These are phyloP conservation scores for Carallia brachiata DNA, from an alignment of 345 rosid genomes.

Conservation along the genomic window DNA sequence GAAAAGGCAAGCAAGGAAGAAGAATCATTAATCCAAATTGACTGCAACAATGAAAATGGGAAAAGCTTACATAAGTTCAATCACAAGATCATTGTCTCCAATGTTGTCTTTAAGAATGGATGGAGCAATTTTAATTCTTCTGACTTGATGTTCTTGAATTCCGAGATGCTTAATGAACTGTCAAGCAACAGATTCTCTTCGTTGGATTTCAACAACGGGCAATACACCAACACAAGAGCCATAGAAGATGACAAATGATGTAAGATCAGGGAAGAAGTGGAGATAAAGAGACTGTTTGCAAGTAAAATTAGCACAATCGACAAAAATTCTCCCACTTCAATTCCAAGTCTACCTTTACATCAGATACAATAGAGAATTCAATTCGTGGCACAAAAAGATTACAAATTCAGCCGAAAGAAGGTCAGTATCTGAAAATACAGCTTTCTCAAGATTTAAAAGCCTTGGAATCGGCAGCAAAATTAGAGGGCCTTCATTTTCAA, in stretches of 20 bases:
- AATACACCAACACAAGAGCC: background rate
- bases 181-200: constrained; percentile 55
- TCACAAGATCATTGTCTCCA: constrained; percentile 64
- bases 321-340: constrained; percentile 13
- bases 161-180: constrained; percentile 56
- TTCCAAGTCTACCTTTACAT: constrained; percentile 20
- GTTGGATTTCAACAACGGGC: constrained; percentile 6
- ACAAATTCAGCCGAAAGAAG: constrained; percentile 44
- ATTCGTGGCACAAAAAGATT: constrained; percentile 24
- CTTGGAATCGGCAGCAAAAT: constrained; percentile 20
- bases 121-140: constrained; percentile 82
- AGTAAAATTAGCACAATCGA: constrained; percentile 34
- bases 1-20: constrained; percentile 32
- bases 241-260: constrained; percentile 27
- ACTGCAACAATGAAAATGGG: background rate
- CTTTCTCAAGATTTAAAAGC: constrained; percentile 48
- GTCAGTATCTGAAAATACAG: constrained; percentile 73
- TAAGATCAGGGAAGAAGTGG: constrained; percentile 61
- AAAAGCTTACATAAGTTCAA: constrained; percentile 52
- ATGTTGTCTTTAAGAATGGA: constrained; percentile 60
- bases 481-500: constrained; percentile 16
- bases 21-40: constrained; percentile 5
- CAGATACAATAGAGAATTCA: constrained; percentile 16
- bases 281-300: constrained; percentile 55
- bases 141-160: constrained; percentile 67